phyloP scores from a whole-genome alignment of 1,139 yeast species.

The Taphrina pruni region DNA sequence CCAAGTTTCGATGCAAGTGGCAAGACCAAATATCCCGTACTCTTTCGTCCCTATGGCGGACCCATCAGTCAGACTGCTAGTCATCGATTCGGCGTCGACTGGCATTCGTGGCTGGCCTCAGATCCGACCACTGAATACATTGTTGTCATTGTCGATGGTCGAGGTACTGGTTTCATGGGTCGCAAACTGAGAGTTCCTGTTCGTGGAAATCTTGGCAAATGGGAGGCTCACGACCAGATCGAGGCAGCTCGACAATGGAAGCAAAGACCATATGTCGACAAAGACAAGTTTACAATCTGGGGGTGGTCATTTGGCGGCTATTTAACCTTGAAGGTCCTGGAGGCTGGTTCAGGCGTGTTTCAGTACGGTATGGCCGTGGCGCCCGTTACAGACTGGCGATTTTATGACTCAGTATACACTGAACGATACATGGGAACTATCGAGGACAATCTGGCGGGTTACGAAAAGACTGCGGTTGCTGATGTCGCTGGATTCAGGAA shows the following conservation, averaged over 20 bases:
- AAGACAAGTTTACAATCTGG: constrained; percentile 80
- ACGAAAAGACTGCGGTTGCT: constrained; percentile 56
- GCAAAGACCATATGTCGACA: constrained; percentile 60
- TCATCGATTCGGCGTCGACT: constrained; percentile 62
- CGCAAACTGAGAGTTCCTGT: constrained; percentile 77
- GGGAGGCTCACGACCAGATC: constrained; percentile 85
- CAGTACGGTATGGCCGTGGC: constrained; percentile 87
- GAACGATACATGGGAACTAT: constrained; percentile 89
- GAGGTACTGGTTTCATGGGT: constrained; percentile 93
- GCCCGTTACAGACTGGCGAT: constrained; percentile 82
- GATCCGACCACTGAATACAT: constrained; percentile 64
- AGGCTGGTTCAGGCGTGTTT: constrained; percentile 72
- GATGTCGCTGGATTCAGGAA: constrained; percentile 59
- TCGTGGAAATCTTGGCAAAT: constrained; percentile 71
- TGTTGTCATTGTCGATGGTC: constrained; percentile 84
- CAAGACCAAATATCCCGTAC: constrained; percentile 68
- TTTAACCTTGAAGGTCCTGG: constrained; percentile 75
- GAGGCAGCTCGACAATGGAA: constrained; percentile 70
- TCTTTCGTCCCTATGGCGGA: constrained; percentile 90
- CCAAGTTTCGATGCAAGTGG: constrained; percentile 62
- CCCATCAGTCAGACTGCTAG: constrained; percentile 85
- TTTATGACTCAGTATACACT: constrained; percentile 78
- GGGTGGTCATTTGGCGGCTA: constrained; percentile 96
- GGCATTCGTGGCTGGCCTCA: constrained; percentile 73
- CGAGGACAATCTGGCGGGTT: constrained; percentile 60